Evolutionary conservation across 805 yeast species (phyloP).

Genomic region (Saturnispora saitoi): DNA sequence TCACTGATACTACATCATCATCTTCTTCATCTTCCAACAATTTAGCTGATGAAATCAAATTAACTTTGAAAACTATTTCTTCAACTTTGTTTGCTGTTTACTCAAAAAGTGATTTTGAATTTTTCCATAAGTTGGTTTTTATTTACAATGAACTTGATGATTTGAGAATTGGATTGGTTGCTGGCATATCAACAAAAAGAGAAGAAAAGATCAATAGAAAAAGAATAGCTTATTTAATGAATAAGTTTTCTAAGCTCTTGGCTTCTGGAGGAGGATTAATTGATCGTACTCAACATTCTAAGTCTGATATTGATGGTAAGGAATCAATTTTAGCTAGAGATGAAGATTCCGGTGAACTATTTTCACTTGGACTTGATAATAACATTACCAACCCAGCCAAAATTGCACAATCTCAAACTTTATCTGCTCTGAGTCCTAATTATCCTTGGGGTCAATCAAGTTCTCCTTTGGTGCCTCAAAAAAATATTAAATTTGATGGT

Average conservation of each 20-base stretch:
- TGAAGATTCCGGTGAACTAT: slow-evolving; percentile 47
- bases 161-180: slow-evolving; percentile 43
- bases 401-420: slow-evolving; percentile 59
- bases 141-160: slow-evolving; percentile 53
- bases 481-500: slow-evolving; percentile 38
- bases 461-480: slow-evolving; percentile 34
- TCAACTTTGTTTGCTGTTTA: slow-evolving; percentile 63
- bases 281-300: slow-evolving; percentile 22
- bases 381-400: slow-evolving; percentile 38
- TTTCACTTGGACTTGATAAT: slow-evolving; percentile 21
- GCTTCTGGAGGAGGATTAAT: slow-evolving; percentile 33
- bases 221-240: slow-evolving; percentile 42
- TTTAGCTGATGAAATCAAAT: slow-evolving; percentile 47
- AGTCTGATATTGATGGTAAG: slow-evolving; percentile 38
- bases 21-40: slow-evolving; percentile 28
- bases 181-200: slow-evolving; percentile 43
- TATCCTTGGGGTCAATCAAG: slow-evolving; percentile 45
- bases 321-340: slow-evolving; percentile 63
- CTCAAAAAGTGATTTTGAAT: slow-evolving; percentile 59
- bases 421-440: slow-evolving; percentile 63
- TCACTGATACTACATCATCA: slow-evolving; percentile 33
- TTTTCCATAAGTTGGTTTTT: slow-evolving; percentile 45
- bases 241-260: slow-evolving; percentile 54
- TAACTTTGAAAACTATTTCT: slow-evolving; percentile 47
- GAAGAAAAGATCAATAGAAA: slow-evolving; percentile 44